phyloP scores from a whole-genome alignment of 1,284 basidiomycete genomes.

The Ganoderma leucocontextum region DNA sequence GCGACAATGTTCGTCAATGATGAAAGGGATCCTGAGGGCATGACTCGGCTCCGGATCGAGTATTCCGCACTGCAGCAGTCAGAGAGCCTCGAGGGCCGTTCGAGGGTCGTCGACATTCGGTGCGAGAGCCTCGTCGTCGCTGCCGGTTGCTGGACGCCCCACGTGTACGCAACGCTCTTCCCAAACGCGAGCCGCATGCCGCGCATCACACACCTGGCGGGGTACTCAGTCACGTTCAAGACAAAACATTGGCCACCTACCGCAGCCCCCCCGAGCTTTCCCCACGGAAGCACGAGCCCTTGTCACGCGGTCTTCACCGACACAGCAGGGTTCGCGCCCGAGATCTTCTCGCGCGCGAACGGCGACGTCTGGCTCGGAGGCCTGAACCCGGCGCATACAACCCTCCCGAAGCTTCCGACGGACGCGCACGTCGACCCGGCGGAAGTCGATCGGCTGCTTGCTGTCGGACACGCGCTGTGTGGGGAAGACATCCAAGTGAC shows the following conservation, averaged over 20 bases:
- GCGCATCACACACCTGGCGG: slow-evolving; percentile 43
- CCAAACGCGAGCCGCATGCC: slow-evolving; percentile 46
- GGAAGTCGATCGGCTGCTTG: slow-evolving; percentile 35
- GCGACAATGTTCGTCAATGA: slow-evolving; percentile 37
- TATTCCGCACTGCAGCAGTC: slow-evolving; percentile 32
- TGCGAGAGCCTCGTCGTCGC: slow-evolving; percentile 59
- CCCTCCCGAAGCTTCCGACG: slow-evolving; percentile 42
- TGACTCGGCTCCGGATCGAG: slow-evolving; percentile 35
- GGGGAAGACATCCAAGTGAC: slow-evolving; percentile 40
- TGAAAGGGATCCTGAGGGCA: slow-evolving; percentile 19
- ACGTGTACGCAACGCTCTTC: slow-evolving; percentile 57
- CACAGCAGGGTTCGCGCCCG: slow-evolving; percentile 44
- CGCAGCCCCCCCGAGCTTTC: neutral
- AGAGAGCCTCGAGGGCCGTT: slow-evolving; percentile 22
- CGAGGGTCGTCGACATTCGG: slow-evolving; percentile 40
- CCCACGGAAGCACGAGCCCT: slow-evolving; percentile 17
- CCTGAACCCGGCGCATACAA: slow-evolving; percentile 41
- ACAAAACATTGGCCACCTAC: slow-evolving; percentile 41
- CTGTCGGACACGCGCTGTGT: slow-evolving; percentile 37
- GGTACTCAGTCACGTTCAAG: slow-evolving; percentile 42
- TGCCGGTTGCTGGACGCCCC: slow-evolving; percentile 72
- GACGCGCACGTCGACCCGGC: slow-evolving; percentile 30
- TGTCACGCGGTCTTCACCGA: slow-evolving; percentile 47
- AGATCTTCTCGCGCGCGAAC: slow-evolving; percentile 45
- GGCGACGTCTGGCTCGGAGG: slow-evolving; percentile 49